Percentiles rank a stretch among this genome's conserved stretches.
These are phyloP conservation scores for Nannizzia gypsea DNA, from an alignment of 2,329 filamentous ascomycete species.

Conservation along the genomic window DNA sequence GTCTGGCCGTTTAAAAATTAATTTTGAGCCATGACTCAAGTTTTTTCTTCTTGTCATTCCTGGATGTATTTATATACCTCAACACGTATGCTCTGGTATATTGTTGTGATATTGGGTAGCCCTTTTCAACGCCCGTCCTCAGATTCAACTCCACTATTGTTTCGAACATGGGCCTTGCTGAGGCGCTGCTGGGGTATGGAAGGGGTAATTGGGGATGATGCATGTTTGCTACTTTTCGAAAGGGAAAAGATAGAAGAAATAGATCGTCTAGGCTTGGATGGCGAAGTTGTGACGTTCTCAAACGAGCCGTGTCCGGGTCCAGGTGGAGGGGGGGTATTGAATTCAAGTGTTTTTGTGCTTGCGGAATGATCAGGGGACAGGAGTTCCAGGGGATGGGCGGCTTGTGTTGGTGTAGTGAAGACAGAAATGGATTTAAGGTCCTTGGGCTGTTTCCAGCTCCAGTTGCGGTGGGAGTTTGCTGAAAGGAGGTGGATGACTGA, in stretches of 20 bases:
- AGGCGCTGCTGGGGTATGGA: neutral
- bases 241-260: neutral
- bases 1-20: neutral
- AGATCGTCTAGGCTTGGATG: neutral
- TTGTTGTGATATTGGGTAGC: neutral
- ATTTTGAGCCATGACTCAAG: neutral
- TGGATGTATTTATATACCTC: neutral
- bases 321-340: constrained; percentile 1
- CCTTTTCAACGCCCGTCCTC: neutral
- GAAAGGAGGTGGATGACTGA: constrained; percentile 3
- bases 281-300: neutral
- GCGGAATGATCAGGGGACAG: neutral
- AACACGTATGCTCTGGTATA: neutral
- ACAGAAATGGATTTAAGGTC: neutral
- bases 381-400: neutral
- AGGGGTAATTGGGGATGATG: neutral
- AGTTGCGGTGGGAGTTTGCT: neutral
- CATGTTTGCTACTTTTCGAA: neutral
- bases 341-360: constrained; percentile 3
- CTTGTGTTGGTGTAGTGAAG: neutral
- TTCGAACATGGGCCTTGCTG: neutral
- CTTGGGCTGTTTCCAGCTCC: constrained; percentile 3
- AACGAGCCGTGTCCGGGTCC: neutral
- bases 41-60: neutral
- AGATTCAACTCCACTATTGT: neutral